Evolutionary conservation across 1,284 basidiomycete species (phyloP).

Genomic region (Apiotrichum laibachii): DNA sequence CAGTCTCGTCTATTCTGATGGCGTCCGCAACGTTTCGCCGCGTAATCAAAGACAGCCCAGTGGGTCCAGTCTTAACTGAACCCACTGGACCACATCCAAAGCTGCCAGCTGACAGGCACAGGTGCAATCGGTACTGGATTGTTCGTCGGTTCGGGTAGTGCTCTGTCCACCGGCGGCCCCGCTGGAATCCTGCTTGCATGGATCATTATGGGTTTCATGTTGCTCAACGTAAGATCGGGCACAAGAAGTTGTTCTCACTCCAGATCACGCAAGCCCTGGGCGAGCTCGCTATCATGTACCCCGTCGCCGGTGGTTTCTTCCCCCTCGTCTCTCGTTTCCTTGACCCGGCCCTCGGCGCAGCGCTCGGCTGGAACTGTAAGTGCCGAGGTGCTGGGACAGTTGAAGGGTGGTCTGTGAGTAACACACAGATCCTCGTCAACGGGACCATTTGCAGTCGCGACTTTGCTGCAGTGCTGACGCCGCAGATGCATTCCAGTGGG

Average conservation of each 20-base stretch:
- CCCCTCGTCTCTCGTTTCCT: constrained; percentile 47
- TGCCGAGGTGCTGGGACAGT: too few relatives aligned
- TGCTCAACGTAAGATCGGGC: constrained; percentile 15
- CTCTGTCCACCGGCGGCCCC: constrained; percentile 54
- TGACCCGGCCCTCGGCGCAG: constrained; percentile 43
- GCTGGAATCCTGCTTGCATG: constrained; percentile 52
- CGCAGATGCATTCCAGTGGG: constrained; percentile 48
- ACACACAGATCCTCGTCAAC: too few relatives aligned
- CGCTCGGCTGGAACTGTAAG: constrained; percentile 50
- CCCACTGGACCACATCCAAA: too few relatives aligned
- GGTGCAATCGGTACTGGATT: constrained; percentile 9
- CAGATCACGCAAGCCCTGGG: constrained; percentile 50
- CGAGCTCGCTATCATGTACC: constrained; percentile 54
- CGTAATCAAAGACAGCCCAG: constrained; percentile 22
- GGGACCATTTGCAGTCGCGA: too few relatives aligned
- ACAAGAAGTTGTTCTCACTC: too few relatives aligned
- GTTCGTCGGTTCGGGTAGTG: constrained; percentile 52
- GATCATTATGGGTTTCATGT: constrained; percentile 39
- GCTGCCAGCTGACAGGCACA: neutral
- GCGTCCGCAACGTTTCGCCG: constrained; percentile 51
- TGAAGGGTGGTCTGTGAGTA: constrained; percentile 24
- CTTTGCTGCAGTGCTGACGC: neutral
- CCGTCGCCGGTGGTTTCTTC: constrained; percentile 55
- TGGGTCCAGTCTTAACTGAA: too few relatives aligned
- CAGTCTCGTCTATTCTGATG: neutral